These are phyloP conservation scores for Mortierella sp. DNA, from an alignment of 371 early-diverging fungal genomes.

Conservation along the genomic window DNA sequence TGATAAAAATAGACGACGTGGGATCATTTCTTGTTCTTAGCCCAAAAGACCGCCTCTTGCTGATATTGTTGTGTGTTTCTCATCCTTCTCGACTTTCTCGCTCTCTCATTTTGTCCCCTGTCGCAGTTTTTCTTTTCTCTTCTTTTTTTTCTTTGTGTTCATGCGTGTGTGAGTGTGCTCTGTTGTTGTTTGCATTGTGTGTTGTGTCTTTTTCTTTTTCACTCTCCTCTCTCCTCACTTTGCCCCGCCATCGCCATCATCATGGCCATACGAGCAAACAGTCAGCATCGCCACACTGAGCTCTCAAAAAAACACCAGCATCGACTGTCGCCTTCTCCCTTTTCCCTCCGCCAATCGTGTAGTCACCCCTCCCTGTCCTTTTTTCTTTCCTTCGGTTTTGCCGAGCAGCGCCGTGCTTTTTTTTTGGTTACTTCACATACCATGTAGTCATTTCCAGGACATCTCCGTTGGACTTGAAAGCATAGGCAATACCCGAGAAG, in stretches of 20 bases:
- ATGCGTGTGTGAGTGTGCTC: not conserved
- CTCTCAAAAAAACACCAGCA: not conserved
- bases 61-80: not conserved
- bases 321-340: not conserved
- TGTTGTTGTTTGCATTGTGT: not conserved
- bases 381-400: not conserved
- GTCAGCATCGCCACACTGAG: constrained; percentile 10
- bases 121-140: not conserved
- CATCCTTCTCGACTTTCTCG: not conserved
- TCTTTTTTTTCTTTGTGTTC: not conserved
- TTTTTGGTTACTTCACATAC: constrained; percentile 39
- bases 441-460: constrained; percentile 72
- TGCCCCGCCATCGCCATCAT: not conserved
- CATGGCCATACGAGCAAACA: not conserved
- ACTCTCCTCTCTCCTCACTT: not conserved
- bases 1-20: constrained; percentile 16
- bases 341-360: not conserved
- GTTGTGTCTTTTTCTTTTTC: not conserved
- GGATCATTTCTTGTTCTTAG: not conserved
- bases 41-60: not conserved
- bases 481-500: constrained; percentile 54
- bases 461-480: constrained; percentile 66
- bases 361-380: not conserved
- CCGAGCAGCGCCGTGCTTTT: not conserved
- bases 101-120: not conserved